Evolutionary conservation across 2,329 filamentous ascomycete genomes (phyloP).

Genomic region (Neoarthrinium moseri): DNA sequence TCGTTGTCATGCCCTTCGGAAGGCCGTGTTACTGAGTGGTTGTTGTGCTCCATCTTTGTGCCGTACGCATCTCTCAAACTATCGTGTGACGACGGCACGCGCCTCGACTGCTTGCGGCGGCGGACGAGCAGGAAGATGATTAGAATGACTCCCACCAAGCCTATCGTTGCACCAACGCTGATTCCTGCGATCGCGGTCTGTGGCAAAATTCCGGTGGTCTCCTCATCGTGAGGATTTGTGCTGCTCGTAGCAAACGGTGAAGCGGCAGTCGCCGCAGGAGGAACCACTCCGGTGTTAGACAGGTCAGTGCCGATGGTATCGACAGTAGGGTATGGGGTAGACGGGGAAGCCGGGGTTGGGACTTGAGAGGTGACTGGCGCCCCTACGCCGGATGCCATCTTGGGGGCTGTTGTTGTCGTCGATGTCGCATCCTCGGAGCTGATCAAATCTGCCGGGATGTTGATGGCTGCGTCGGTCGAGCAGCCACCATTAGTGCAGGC

Average conservation of each 20-base stretch:
- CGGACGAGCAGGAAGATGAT: slow-evolving; percentile 21
- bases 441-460: not conserved
- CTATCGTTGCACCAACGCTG: slow-evolving; percentile 16
- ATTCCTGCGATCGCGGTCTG: slow-evolving; percentile 16
- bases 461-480: not conserved
- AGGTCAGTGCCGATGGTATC: no score
- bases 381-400: not conserved
- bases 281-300: no score
- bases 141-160: slow-evolving; percentile 14
- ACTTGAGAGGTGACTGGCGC: not conserved
- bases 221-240: not conserved
- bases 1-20: slow-evolving; percentile 14
- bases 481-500: not conserved
- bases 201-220: not conserved
- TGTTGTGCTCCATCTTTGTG: slow-evolving; percentile 12
- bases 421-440: not conserved
- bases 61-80: slow-evolving; percentile 5
- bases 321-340: no score
- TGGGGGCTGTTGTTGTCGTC: not conserved
- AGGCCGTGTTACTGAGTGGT: slow-evolving; percentile 2
- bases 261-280: not conserved
- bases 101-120: slow-evolving; percentile 14
- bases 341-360: not conserved
- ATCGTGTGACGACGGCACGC: slow-evolving; percentile 14
- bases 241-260: not conserved